Evolutionary conservation across 176 grass and related monocot species (phyloP).

Genomic region (Coix lacrymajobi): DNA sequence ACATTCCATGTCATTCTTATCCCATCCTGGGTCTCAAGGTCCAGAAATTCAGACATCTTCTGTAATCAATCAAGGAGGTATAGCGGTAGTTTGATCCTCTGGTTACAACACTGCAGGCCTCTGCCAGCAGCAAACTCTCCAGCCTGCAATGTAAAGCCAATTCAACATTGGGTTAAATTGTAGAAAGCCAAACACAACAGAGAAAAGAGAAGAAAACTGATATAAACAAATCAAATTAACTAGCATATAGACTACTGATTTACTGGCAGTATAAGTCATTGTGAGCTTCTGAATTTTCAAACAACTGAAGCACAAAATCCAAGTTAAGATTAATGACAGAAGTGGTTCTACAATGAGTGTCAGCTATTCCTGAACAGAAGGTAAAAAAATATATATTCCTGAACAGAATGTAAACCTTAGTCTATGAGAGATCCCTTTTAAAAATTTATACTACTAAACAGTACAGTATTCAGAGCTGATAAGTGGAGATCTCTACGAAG

Average conservation of each 20-base stretch:
- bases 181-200: background rate
- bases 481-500: background rate
- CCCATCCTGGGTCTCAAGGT: constrained; percentile 80
- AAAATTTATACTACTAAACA: background rate
- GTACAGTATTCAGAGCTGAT: background rate
- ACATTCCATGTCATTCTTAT: constrained; percentile 97
- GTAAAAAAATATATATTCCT: background rate
- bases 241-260: background rate
- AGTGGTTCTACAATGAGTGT: background rate
- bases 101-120: background rate
- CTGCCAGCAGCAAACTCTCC: background rate
- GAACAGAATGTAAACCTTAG: background rate
- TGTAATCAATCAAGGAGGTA: constrained; percentile 10
- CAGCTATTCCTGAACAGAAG: background rate
- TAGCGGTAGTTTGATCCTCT: background rate
- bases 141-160: constrained; percentile 29
- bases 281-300: background rate
- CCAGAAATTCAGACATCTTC: constrained; percentile 86
- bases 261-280: background rate
- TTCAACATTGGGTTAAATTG: background rate
- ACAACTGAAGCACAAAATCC: background rate
- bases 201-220: background rate
- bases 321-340: background rate
- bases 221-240: background rate
- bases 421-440: background rate